A percentile compares a stretch with the other conserved stretches of the same genome.
These are phyloP conservation scores for Pseudodiploospora longispora DNA, from an alignment of 2,329 filamentous ascomycete genomes.

Conservation along the genomic window DNA sequence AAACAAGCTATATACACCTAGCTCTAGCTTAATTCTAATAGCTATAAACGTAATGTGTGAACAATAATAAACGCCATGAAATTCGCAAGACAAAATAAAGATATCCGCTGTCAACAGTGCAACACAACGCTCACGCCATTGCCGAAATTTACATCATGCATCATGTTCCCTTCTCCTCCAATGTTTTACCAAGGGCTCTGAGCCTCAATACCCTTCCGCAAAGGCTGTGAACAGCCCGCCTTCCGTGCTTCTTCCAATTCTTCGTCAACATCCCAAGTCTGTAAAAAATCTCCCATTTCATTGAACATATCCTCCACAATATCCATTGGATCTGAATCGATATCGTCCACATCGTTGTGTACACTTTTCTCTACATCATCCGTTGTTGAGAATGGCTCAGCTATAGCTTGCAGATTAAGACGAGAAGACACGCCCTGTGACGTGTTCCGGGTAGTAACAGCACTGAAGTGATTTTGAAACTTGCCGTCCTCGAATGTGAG, in stretches of 20 bases:
- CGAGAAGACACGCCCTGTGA: conserved; percentile 27
- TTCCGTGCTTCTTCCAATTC: conserved; percentile 26
- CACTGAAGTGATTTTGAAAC: conserved; percentile 41
- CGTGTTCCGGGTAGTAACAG: conserved; percentile 31
- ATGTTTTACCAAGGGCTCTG: conserved; percentile 21
- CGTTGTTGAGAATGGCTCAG: conserved; percentile 15
- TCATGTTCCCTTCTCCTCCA: background rate
- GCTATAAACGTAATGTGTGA: no score
- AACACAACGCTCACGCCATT: no score
- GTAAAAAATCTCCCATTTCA: conserved; percentile 27
- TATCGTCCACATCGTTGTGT: conserved; percentile 10
- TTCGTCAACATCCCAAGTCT: conserved; percentile 26
- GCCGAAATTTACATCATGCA: no score
- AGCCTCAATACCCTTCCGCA: conserved; percentile 2
- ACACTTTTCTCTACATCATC: conserved; percentile 11
- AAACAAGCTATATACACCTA: no score
- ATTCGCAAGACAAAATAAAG: no score
- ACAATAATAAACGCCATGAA: no score
- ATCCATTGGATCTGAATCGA: conserved; percentile 23
- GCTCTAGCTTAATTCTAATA: no score
- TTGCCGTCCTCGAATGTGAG: conserved; percentile 26
- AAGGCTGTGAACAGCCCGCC: conserved; percentile 5
- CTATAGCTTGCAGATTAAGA: conserved; percentile 18
- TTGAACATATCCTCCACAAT: conserved; percentile 29
- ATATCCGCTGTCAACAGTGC: no score